Evolutionary conservation across 2,329 filamentous ascomycete genomes (phyloP).

Genomic region (Phoma sp.): DNA sequence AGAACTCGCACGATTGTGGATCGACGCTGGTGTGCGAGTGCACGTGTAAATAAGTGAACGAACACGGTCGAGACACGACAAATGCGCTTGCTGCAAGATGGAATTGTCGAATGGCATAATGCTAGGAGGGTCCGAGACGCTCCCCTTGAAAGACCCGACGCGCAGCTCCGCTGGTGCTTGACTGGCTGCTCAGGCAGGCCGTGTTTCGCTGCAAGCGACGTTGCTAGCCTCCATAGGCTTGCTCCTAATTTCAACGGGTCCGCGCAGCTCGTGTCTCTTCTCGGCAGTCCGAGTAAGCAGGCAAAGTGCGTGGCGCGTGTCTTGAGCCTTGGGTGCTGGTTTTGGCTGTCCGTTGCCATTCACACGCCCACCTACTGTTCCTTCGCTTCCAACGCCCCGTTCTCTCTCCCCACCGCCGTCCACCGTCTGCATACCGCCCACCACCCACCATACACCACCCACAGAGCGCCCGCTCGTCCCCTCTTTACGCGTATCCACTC

Average conservation of each 20-base stretch:
- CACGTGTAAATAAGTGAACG: too few species aligned
- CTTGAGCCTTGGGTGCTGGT: not conserved
- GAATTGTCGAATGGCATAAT: conserved; percentile 8
- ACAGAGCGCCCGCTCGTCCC: conserved; percentile 32
- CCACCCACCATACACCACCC: conserved; percentile 8
- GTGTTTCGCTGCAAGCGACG: conserved; percentile 10
- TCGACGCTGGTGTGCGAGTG: not conserved
- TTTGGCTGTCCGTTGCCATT: conserved; percentile 13
- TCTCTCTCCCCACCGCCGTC: not conserved
- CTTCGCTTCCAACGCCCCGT: not conserved
- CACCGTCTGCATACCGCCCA: not conserved
- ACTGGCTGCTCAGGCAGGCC: conserved; percentile 1
- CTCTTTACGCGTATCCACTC: conserved; percentile 25
- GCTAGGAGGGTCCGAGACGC: not conserved
- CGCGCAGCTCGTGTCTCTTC: conserved; percentile 16
- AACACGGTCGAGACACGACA: too few species aligned
- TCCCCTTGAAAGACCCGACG: not conserved
- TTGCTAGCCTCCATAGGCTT: conserved; percentile 9
- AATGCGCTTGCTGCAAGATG: conserved; percentile 7
- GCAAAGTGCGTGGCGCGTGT: conserved; percentile 1
- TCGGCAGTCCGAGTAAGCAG: conserved; percentile 5
- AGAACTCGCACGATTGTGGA: not conserved
- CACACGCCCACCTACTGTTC: conserved; percentile 2
- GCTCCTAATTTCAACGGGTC: conserved; percentile 26
- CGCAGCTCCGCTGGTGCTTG: not conserved